Evolutionary conservation across 2,329 filamentous ascomycete species (phyloP).

Genomic region (Fusarium anguioides): DNA sequence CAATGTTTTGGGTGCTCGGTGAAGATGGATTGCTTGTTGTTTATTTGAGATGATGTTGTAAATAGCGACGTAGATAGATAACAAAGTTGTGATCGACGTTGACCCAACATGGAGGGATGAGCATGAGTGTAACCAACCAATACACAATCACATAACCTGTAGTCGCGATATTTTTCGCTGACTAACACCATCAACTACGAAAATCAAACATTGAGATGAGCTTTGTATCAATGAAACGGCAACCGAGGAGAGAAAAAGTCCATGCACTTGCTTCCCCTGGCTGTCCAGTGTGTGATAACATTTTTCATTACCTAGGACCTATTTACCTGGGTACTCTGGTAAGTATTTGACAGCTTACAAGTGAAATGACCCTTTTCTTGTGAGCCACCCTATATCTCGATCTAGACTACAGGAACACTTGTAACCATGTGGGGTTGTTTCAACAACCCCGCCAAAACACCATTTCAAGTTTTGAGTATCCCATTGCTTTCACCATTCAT

Average conservation of each 20-base stretch:
- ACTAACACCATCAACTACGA: slow-evolving; percentile 5
- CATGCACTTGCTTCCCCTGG: neutral
- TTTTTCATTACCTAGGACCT: no score
- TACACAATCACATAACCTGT: neutral
- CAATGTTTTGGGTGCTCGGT: neutral
- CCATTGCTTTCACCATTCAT: neutral
- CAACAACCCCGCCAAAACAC: slow-evolving; percentile 37
- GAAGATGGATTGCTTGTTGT: neutral
- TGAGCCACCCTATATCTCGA: slow-evolving; percentile 4
- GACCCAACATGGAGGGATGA: slow-evolving; percentile 1
- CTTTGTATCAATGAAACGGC: no score
- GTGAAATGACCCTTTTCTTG: neutral
- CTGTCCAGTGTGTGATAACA: neutral
- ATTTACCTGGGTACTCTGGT: no score
- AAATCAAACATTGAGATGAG: no score
- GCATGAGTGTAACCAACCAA: neutral
- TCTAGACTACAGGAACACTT: neutral
- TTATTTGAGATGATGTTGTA: neutral
- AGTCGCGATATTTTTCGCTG: neutral
- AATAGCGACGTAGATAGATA: neutral
- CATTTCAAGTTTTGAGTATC: neutral
- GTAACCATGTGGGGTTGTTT: slow-evolving; percentile 25
- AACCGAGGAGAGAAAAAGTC: no score
- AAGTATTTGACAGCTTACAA: neutral
- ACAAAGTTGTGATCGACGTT: slow-evolving; percentile 15